Conservation (phyloP, 371 early-diverging fungal species). For the Circinella minor region DNA sequence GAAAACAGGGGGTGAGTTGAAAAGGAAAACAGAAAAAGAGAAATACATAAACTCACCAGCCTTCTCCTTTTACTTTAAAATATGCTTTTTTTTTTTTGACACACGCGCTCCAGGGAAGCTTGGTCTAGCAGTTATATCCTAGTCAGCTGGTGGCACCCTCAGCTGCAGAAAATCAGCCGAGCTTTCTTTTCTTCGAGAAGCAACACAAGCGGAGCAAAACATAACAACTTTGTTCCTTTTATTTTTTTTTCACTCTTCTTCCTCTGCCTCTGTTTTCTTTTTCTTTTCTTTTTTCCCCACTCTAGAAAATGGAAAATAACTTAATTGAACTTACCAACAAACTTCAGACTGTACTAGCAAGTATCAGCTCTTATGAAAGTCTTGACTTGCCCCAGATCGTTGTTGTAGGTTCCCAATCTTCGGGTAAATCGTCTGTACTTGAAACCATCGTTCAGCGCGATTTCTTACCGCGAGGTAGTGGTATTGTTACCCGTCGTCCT, state of each 20-base stretch:
- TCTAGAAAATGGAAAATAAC: slow-evolving; percentile 41
- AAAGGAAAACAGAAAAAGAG: background rate
- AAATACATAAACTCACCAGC: too few relatives aligned
- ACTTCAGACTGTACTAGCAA: slow-evolving; percentile 92
- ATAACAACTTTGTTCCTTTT: background rate
- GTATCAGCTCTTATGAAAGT: slow-evolving; percentile 76
- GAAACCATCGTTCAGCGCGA: slow-evolving; percentile 92
- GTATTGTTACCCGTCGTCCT: slow-evolving; percentile 93
- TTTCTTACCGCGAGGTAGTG: slow-evolving; percentile 91
- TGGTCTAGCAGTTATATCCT: background rate
- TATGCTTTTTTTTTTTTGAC: background rate
- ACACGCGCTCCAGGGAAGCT: background rate
- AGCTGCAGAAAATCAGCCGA: background rate
- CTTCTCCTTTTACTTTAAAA: background rate
- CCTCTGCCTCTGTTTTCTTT: background rate
- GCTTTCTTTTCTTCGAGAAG: background rate
- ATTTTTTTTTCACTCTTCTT: background rate
- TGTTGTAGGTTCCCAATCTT: slow-evolving; percentile 86
- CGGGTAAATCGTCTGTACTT: slow-evolving; percentile 94
- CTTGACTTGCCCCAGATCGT: slow-evolving; percentile 94
- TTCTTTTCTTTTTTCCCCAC: background rate
- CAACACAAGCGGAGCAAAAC: background rate
- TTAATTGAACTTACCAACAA: slow-evolving; percentile 90
- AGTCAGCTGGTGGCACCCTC: background rate
- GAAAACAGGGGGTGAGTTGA: too few relatives aligned